A percentile compares a stretch with the other conserved stretches of the same genome.
These are phyloP conservation scores for Backusella circina DNA, from an alignment of 192 early-diverging fungal genomes.

Conservation along the genomic window DNA sequence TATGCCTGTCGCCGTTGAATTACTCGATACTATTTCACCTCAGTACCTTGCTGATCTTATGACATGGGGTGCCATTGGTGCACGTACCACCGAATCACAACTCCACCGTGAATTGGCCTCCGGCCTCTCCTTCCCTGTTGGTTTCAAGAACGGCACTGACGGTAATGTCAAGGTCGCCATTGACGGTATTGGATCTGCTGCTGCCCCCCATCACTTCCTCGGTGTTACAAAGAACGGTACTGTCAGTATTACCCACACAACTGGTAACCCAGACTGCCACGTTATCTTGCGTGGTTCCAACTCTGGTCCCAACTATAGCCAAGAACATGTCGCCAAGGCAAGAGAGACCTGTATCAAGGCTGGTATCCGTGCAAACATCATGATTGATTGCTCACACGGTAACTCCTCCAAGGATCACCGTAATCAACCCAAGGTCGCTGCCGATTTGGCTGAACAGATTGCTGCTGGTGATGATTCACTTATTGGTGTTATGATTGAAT, in stretches of 20 bases:
- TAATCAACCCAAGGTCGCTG: conserved; percentile 79
- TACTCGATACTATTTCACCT: conserved; percentile 80
- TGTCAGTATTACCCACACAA: conserved; percentile 77
- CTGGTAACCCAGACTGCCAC: conserved; percentile 91
- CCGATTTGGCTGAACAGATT: conserved; percentile 56
- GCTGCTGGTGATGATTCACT: conserved; percentile 67
- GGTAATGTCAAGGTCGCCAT: conserved; percentile 81
- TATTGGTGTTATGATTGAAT: conserved; percentile 96
- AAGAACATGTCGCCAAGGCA: conserved; percentile 58
- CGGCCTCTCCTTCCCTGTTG: conserved; percentile 75
- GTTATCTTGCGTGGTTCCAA: conserved; percentile 90
- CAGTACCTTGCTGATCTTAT: conserved; percentile 79
- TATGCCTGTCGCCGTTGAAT: conserved; percentile 72
- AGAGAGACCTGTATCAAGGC: conserved; percentile 58
- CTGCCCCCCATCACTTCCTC: conserved; percentile 70
- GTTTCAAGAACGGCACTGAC: conserved; percentile 84
- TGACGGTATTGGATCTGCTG: conserved; percentile 90
- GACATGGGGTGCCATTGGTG: conserved; percentile 79
- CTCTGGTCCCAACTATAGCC: conserved; percentile 88
- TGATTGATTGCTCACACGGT: conserved; percentile 97
- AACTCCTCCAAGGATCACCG: conserved; percentile 87
- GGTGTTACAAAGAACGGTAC: conserved; percentile 85
- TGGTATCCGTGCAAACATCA: conserved; percentile 58
- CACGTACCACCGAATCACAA: conserved; percentile 81
- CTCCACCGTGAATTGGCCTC: conserved; percentile 81